Evolutionary conservation across 495 filamentous ascomycete genomes (phyloP).

Genomic region (Beverwykella pulmonaria): DNA sequence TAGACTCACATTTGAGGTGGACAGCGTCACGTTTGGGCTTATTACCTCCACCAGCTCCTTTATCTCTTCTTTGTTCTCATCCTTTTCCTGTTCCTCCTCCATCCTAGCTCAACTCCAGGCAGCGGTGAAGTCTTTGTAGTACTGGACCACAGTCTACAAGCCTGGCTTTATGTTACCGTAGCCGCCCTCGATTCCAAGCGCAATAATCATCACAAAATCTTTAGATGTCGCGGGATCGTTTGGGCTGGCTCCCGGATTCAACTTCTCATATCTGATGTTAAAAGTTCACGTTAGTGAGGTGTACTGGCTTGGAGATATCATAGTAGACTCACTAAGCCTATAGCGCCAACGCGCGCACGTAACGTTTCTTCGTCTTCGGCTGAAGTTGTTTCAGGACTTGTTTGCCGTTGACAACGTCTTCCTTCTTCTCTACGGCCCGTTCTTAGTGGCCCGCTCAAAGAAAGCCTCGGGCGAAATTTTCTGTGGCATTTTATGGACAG

Average conservation of each 20-base stretch:
- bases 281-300: slow-evolving; percentile 8
- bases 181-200: slow-evolving; percentile 5
- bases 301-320: slow-evolving; percentile 8
- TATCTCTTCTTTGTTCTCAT: slow-evolving; percentile 11
- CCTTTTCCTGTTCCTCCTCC: slow-evolving; percentile 11
- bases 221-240: slow-evolving; percentile 16
- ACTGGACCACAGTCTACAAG: slow-evolving; percentile 14
- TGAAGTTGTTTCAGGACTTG: slow-evolving; percentile 6
- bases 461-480: slow-evolving; percentile 11
- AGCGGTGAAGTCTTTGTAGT: slow-evolving; percentile 23
- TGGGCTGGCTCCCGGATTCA: slow-evolving; percentile 7
- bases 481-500: slow-evolving; percentile 6
- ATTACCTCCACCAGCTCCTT: slow-evolving; percentile 12
- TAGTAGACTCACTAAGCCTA: slow-evolving; percentile 12
- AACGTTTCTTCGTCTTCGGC: slow-evolving; percentile 5
- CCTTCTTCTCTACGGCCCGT: slow-evolving; percentile 8
- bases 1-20: slow-evolving; percentile 24
- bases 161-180: slow-evolving; percentile 13
- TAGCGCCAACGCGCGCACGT: slow-evolving; percentile 3
- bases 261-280: slow-evolving; percentile 20
- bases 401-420: slow-evolving; percentile 1
- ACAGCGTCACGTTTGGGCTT: slow-evolving; percentile 24
- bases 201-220: slow-evolving; percentile 6
- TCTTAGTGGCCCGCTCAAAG: slow-evolving; percentile 7
- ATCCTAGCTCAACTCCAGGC: slow-evolving; percentile 19